Evolutionary conservation across 306 rosid species (phyloP), one percentile per base, ranked within the genome.

Genomic region (Carpinus viminea): DNA sequence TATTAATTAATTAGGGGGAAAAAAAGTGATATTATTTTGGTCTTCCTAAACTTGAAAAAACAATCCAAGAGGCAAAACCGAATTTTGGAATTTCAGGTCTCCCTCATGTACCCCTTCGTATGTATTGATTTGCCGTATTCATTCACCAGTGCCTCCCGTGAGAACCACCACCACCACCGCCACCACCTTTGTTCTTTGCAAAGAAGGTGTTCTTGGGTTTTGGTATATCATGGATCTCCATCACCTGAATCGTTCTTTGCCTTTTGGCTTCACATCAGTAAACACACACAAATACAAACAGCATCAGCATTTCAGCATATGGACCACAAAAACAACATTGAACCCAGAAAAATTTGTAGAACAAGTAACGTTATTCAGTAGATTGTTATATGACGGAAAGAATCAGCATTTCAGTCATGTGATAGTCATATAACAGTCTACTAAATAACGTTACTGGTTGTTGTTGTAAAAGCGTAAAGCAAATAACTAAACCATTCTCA

Each of bases 171-270:
- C 79, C 64, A 41, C 81, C 79, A 50, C 96, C 92, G 38, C 72
- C 51, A 68, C 92, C 86, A 41, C 96, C 94, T 84, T 86, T 96
- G 88, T 91, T 89, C 93, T 89, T 96, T 20, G 89, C 86, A 80
- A 93, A 91, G 89, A 90, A 96, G 83, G 87, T 53, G 78, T 91
- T 96, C 92, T 95, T 96, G 74, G 96, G 89, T 86, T 93, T 96
- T 70, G 99, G 99, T 47, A 96, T 77, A 12, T 96, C 99, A 45
- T 93, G 98, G 83, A 96, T 90, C 87, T 89, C 99, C 99, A 96
- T 96, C 87, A 96, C 99, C 82, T 96, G 99, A 82, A 96, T 91
- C 26, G 97, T 96, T 85, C 99, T 91, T 86, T 96, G 98, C 93
- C 55, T 93, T 88, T 96, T 96, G 36, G 99, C 99, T 96, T 89